phyloP scores from a whole-genome alignment of 2,329 filamentous ascomycete genomes.

The Colletotrichum destructivum region DNA sequence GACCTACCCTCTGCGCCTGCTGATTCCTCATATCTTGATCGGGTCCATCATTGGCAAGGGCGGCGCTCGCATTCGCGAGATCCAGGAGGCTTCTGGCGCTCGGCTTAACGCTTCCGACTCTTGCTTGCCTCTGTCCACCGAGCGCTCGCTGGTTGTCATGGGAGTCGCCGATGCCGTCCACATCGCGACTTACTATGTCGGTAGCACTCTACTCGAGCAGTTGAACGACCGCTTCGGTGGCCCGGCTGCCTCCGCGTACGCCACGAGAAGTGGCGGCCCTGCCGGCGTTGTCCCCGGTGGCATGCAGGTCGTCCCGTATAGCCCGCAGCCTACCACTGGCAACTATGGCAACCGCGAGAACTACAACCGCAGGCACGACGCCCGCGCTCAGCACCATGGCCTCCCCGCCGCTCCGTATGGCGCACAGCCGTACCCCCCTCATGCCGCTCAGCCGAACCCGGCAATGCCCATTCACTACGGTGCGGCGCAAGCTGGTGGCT shows the following conservation, averaged over 20 bases:
- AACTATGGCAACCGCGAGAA: conserved; percentile 94
- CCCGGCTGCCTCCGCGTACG: conserved; percentile 96
- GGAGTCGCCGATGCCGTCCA: conserved; percentile 98
- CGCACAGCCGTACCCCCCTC: conserved; percentile 80
- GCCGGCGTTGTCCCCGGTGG: conserved; percentile 95
- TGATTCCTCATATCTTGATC: conserved; percentile 97
- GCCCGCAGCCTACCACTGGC: conserved; percentile 91
- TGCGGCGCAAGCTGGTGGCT: conserved; percentile 75
- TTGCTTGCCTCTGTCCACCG: conserved; percentile 93
- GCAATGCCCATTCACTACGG: conserved; percentile 84
- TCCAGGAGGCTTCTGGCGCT: conserved; percentile 97
- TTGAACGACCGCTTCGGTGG: conserved; percentile 97
- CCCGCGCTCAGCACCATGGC: conserved; percentile 74
- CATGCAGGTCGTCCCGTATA: conserved; percentile 99
- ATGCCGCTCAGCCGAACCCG: conserved; percentile 73
- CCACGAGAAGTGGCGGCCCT: conserved; percentile 92
- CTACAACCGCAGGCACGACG: conserved; percentile 81
- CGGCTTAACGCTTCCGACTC: conserved; percentile 97
- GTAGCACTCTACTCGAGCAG: conserved; percentile 97
- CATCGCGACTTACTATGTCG: conserved; percentile 98
- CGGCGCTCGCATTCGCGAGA: conserved; percentile 95
- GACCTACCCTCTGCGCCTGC: conserved; percentile 94
- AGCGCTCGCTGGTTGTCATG: conserved; percentile 97
- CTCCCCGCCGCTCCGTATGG: conserved; percentile 81
- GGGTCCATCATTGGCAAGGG: conserved; percentile 99